phyloP scores from a whole-genome alignment of 1,284 basidiomycete genomes.

The Rhodotorula sp. region DNA sequence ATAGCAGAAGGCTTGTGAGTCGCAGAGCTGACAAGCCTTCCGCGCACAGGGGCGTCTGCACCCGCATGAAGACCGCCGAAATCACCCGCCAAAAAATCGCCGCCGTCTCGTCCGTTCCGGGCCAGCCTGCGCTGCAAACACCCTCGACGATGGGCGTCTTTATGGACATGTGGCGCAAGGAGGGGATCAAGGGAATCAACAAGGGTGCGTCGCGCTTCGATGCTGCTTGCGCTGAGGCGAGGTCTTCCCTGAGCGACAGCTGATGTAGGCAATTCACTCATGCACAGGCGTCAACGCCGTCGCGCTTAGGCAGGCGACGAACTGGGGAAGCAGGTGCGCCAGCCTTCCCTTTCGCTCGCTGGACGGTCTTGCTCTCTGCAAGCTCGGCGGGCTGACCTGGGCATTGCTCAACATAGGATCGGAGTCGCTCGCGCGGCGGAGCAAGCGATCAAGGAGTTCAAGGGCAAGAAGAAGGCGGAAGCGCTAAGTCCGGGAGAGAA shows the following conservation, averaged over 20 bases:
- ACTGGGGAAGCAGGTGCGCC: constrained; percentile 89
- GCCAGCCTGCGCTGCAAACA: constrained; percentile 4
- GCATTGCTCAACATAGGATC: constrained; percentile 5
- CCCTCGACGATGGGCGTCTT: constrained; percentile 77
- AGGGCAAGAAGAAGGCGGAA: constrained; percentile 68
- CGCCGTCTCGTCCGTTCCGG: constrained; percentile 49
- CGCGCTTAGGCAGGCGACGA: constrained; percentile 70
- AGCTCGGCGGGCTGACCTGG: too few species aligned
- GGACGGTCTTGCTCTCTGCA: too few species aligned
- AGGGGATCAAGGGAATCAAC: constrained; percentile 94
- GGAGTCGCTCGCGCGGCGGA: constrained; percentile 63
- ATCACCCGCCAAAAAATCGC: constrained; percentile 83
- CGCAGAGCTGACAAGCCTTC: not conserved
- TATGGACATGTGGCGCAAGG: constrained; percentile 84
- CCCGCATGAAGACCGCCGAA: constrained; percentile 60
- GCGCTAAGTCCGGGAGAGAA: constrained; percentile 76
- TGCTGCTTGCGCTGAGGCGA: too few species aligned
- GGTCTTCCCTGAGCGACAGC: too few species aligned
- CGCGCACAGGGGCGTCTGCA: constrained; percentile 37
- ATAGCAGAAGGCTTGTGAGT: not conserved
- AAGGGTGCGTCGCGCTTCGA: constrained; percentile 57
- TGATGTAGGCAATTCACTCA: too few species aligned
- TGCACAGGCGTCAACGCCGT: constrained; percentile 99
- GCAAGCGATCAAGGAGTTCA: constrained; percentile 67
- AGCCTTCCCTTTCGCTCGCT: not conserved